phyloP scores from a whole-genome alignment of 2,329 filamentous ascomycete species.

The Aspergillus eucalypticola region DNA sequence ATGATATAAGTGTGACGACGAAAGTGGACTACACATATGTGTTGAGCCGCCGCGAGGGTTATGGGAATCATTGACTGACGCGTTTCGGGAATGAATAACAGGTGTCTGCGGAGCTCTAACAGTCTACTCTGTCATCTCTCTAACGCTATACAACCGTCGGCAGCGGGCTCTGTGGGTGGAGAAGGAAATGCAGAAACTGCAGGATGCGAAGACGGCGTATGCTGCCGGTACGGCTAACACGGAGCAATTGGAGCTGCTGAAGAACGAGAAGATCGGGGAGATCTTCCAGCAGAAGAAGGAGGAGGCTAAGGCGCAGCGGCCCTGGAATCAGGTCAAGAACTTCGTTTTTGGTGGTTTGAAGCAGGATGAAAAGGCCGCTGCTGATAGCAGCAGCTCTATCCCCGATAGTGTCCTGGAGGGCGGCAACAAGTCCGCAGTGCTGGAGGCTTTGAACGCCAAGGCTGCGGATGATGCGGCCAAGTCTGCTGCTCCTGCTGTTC shows the following conservation, averaged over 20 bases:
- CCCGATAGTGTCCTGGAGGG: constrained; percentile 10
- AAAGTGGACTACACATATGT: neutral
- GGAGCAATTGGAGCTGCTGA: constrained; percentile 46
- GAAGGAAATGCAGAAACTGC: constrained; percentile 44
- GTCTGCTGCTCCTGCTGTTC: constrained; percentile 13
- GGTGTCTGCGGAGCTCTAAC: constrained; percentile 63
- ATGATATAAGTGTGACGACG: neutral
- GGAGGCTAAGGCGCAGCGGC: constrained; percentile 41
- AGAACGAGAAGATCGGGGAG: constrained; percentile 47
- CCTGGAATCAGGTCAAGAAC: constrained; percentile 41
- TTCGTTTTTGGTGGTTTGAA: constrained; percentile 44
- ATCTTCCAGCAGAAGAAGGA: constrained; percentile 43
- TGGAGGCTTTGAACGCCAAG: constrained; percentile 41
- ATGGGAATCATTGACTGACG: constrained; percentile 3
- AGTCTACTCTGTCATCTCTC: constrained; percentile 64
- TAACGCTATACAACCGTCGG: constrained; percentile 67
- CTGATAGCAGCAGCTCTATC: constrained; percentile 3
- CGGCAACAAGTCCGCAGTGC: constrained; percentile 28
- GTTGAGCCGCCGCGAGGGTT: neutral
- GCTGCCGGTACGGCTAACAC: constrained; percentile 41
- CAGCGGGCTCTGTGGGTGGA: constrained; percentile 65
- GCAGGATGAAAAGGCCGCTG: constrained; percentile 30
- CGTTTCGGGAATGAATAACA: constrained; percentile 23
- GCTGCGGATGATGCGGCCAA: constrained; percentile 26
- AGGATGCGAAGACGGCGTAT: constrained; percentile 45